Evolutionary conservation across 768 basidiomycete genomes (phyloP).

Genomic region (Naematelia aurantialba): DNA sequence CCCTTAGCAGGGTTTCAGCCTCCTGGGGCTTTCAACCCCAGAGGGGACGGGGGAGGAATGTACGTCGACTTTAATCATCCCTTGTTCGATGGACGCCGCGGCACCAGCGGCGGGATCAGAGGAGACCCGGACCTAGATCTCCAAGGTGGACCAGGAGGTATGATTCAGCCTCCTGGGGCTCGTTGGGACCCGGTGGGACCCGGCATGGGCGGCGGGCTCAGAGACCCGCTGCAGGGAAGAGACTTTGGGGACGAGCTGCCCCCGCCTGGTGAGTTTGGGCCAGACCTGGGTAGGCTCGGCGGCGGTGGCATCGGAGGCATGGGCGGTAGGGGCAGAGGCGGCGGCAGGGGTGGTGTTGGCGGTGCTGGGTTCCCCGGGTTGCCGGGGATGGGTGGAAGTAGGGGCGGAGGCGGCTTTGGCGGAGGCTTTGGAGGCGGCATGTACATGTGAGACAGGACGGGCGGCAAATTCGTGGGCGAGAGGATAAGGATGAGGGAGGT

Average conservation of each 20-base stretch:
- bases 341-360: constrained; percentile 14
- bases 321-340: constrained; percentile 19
- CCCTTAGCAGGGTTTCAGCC: constrained; percentile 30
- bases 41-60: constrained; percentile 43
- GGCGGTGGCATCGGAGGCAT: constrained; percentile 15
- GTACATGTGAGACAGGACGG: neutral
- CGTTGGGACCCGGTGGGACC: constrained; percentile 50
- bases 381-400: constrained; percentile 5
- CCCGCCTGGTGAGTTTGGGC: constrained; percentile 47
- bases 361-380: constrained; percentile 3
- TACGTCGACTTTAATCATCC: constrained; percentile 48
- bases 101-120: constrained; percentile 6
- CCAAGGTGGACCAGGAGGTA: constrained; percentile 41
- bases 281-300: constrained; percentile 40
- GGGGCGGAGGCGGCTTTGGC: constrained; percentile 10
- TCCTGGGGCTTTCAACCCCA: constrained; percentile 31
- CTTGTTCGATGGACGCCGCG: constrained; percentile 39
- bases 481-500: neutral
- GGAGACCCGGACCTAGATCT: constrained; percentile 8
- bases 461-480: neutral
- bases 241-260: constrained; percentile 47
- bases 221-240: constrained; percentile 38
- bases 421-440: constrained; percentile 9
- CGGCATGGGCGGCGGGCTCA: constrained; percentile 27
- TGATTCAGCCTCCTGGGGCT: constrained; percentile 46